Base-by-base conservation (phyloP, 1,284 basidiomycete species). In the Irpex sp. region DNA sequence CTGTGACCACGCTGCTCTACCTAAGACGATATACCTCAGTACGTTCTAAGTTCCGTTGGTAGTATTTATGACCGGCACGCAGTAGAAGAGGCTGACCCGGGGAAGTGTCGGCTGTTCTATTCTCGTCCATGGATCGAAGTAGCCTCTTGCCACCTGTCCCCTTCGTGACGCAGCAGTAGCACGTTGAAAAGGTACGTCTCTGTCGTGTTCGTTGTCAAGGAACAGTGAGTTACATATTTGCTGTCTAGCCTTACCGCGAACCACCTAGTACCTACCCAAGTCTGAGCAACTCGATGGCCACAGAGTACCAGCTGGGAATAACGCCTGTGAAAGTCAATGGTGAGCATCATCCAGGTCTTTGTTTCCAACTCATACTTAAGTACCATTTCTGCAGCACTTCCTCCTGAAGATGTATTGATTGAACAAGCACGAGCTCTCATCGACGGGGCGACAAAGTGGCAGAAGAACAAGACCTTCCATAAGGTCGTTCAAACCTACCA, bases 381-480 rank as follows among this genome's bases (percentile, higher is more conserved):
- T 28, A 5, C 28, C 4, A 5, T 28, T 28, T 5, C 1, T 28
- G 8, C 53, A 88, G 87, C 82, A 18, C 74, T 90, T 16, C 87
- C 88, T 1, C 68, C 81, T 0, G 85, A 88, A 67, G 83, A 84
- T 39, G 72, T 74, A 2, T 78, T 88, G 59, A 68, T 90, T 60
- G 68, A 77, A 1, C 79, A 84, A 28, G 87, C 77, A 6, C 78
- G 76, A 42, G 75, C 78, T n/a, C 67, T 91, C 57, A 73, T 90
- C 21, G 80, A 83, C 36, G 78, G 81, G 7, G 81, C 81, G 1
- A 61, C 71, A 1, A 72, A 77, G 18, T 91, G 89, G 89, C 87
- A 86, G 71, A 75, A 77, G 61, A 87, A 86, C 10, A 91, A 88
- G 69, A 78, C 79, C 3, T 85, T 78, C 68, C 74, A 80, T 65